phyloP scores from a whole-genome alignment of 2,329 filamentous ascomycete species.

The Curvularia spicifera region DNA sequence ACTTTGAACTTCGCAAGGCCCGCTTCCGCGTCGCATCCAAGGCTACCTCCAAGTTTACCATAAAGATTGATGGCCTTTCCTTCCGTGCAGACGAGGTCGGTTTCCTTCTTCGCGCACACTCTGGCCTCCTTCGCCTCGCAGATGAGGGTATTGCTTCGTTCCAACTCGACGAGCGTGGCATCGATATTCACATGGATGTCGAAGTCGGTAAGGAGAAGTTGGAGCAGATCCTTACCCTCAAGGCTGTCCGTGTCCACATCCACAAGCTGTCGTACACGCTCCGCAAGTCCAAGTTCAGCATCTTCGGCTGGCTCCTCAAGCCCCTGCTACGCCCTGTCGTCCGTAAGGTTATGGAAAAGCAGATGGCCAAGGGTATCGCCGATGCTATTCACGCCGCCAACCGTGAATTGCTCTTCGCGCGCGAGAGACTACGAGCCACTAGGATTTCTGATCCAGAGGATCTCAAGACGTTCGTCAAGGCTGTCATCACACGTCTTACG shows the following conservation, averaged over 20 bases:
- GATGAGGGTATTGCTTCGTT: constrained; percentile 89
- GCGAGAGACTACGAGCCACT: constrained; percentile 85
- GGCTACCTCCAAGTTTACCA: constrained; percentile 74
- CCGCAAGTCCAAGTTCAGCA: constrained; percentile 75
- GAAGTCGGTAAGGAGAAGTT: constrained; percentile 79
- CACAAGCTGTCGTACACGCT: constrained; percentile 86
- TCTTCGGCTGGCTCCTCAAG: constrained; percentile 82
- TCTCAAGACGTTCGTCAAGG: constrained; percentile 80
- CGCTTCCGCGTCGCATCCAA: constrained; percentile 70
- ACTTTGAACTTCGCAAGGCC: constrained; percentile 83
- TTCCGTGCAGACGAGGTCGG: constrained; percentile 85
- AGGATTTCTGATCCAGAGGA: constrained; percentile 82
- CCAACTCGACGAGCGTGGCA: constrained; percentile 81
- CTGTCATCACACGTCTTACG: constrained; percentile 76
- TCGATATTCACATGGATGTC: constrained; percentile 84
- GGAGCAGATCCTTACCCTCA: constrained; percentile 81
- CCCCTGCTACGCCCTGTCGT: constrained; percentile 82
- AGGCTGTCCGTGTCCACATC: constrained; percentile 77
- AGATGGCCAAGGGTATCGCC: constrained; percentile 74
- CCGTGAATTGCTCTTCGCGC: constrained; percentile 82
- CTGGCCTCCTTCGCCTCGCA: constrained; percentile 73
- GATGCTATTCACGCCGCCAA: constrained; percentile 76
- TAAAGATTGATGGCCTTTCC: constrained; percentile 83
- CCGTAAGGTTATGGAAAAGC: constrained; percentile 77
- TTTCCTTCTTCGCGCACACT: constrained; percentile 84